Evolutionary conservation across 257 asterid genomes (phyloP).

Genomic region (Forsythia viridissima): DNA sequence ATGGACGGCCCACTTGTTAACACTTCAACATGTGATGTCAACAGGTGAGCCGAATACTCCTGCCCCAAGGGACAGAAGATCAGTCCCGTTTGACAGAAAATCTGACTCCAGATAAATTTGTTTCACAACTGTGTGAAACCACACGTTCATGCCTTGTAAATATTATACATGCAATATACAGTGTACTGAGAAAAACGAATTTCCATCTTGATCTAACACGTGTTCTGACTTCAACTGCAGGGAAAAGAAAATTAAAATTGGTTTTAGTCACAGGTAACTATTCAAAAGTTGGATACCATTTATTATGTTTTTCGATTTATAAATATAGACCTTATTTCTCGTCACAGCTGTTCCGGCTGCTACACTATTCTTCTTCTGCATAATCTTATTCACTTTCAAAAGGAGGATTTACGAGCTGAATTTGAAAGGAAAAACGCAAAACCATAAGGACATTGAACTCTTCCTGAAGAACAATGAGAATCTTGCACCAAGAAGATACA

Average conservation of each 20-base stretch:
- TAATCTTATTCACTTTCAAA: background rate
- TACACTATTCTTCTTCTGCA: background rate
- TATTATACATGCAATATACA: too few relatives aligned
- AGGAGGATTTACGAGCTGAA: background rate
- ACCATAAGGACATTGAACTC: constrained; percentile 12
- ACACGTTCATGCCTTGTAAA: background rate
- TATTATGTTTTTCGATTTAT: background rate
- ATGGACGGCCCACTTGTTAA: too few relatives aligned
- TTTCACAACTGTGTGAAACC: background rate
- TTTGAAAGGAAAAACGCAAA: constrained; percentile 12
- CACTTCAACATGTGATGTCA: too few relatives aligned
- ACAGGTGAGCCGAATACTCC: too few relatives aligned
- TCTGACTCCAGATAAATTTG: background rate
- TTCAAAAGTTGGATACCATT: background rate
- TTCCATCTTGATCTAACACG: background rate
- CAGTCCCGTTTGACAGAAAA: background rate
- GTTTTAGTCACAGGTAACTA: background rate
- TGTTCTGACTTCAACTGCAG: background rate
- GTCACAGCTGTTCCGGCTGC: background rate
- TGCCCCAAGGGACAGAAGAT: too few relatives aligned
- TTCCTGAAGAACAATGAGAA: constrained; percentile 22
- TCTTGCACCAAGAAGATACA: constrained; percentile 22
- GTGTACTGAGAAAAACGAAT: background rate
- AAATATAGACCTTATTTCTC: background rate
- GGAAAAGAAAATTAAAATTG: background rate